phyloP scores from a whole-genome alignment of 371 early-diverging fungal genomes.

The Aphelidium insulamus region DNA sequence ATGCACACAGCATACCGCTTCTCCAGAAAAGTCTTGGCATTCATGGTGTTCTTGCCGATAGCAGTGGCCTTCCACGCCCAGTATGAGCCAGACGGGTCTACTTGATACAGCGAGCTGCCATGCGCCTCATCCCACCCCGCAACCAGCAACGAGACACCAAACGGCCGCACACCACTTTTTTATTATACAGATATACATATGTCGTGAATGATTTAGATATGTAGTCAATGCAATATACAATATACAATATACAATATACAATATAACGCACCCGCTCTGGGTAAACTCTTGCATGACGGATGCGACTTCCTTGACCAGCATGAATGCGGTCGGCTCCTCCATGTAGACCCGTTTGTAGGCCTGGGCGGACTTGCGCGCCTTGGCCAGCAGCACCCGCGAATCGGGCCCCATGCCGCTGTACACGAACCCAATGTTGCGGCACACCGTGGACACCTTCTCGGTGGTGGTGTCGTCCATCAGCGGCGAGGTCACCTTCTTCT shows the following conservation, averaged over 20 bases:
- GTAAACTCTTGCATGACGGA: slow-evolving; percentile 96
- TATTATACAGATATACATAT: slow-evolving; percentile 1
- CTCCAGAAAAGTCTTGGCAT: slow-evolving; percentile 94
- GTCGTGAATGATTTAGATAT: background rate
- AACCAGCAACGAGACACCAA: slow-evolving; percentile 92
- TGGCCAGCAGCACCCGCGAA: slow-evolving; percentile 78
- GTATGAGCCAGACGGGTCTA: slow-evolving; percentile 96
- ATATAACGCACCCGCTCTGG: slow-evolving; percentile 63
- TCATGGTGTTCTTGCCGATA: slow-evolving; percentile 96
- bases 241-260: background rate
- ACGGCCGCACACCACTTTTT: slow-evolving; percentile 90
- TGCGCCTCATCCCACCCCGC: slow-evolving; percentile 76
- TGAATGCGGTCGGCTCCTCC: slow-evolving; percentile 81
- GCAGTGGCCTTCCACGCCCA: slow-evolving; percentile 96
- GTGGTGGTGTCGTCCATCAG: slow-evolving; percentile 76
- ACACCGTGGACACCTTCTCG: slow-evolving; percentile 72
- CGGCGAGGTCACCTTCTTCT: slow-evolving; percentile 82
- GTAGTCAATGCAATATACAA: slow-evolving; percentile 1
- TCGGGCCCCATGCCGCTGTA: slow-evolving; percentile 98
- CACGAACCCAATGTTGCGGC: slow-evolving; percentile 83
- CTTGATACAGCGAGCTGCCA: slow-evolving; percentile 86
- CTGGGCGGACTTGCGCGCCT: slow-evolving; percentile 89
- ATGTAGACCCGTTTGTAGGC: slow-evolving; percentile 76
- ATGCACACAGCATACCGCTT: slow-evolving; percentile 39
- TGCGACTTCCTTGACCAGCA: slow-evolving; percentile 88